Conservation (phyloP, 129 eudicot genomes). For the Silybum marianum region DNA sequence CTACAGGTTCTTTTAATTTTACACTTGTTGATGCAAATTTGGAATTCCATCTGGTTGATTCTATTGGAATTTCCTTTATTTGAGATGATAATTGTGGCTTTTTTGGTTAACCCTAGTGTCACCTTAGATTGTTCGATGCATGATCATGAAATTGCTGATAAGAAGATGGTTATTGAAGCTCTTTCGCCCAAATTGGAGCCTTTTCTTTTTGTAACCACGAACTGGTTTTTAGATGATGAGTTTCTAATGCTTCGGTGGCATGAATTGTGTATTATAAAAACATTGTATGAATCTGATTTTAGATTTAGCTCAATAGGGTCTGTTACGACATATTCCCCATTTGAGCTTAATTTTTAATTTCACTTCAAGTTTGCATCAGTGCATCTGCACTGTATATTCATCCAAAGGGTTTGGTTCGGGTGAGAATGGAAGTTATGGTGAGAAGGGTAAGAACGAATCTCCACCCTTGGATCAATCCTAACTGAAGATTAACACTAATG, state of each 20-base stretch:
- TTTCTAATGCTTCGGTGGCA: not conserved
- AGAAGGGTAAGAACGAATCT: too few species aligned
- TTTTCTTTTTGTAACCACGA: not conserved
- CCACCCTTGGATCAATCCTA: too few species aligned
- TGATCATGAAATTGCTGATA: not conserved
- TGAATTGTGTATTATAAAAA: not conserved
- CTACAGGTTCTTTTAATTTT: not conserved
- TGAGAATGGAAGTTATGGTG: too few species aligned
- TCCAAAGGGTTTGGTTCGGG: not conserved
- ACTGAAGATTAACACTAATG: too few species aligned
- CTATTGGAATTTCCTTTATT: not conserved
- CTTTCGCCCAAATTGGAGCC: not conserved
- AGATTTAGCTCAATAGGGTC: not conserved
- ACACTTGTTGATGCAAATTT: not conserved
- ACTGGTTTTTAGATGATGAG: not conserved
- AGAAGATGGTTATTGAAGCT: not conserved
- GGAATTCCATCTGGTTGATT: conserved; percentile 13
- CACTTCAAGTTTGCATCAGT: not conserved
- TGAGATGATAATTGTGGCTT: not conserved
- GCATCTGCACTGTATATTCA: not conserved
- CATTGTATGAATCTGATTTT: not conserved
- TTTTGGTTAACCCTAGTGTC: conserved; percentile 2
- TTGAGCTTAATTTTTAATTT: not conserved
- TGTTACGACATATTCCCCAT: not conserved
- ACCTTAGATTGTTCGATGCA: not conserved